Evolutionary conservation across 441 rosid genomes (phyloP), one percentile per base, ranked within the genome.

Genomic region (Erysimum pusillum): DNA sequence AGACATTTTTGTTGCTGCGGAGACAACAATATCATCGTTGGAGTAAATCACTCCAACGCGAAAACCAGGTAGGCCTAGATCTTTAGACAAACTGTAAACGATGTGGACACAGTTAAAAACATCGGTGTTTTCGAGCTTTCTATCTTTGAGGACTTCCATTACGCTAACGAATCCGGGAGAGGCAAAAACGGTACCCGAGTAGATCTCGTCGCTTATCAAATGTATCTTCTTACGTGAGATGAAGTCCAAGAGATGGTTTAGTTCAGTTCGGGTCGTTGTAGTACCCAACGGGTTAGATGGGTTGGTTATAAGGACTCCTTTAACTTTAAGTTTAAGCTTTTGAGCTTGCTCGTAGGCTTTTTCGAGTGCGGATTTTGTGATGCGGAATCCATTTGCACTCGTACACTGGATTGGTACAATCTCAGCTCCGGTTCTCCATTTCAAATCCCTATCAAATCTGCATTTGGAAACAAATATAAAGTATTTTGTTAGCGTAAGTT

Each of bases 401-500:
- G 89, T 80, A 68, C 99, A 90, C 1, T 83, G 87, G 45, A 92
- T 91, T n/a, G 99, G 97, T 39, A 91, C 94, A 52, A 94, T 92
- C 79, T 92, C 96, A 25, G 76, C 96, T 28, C 70, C 97, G 36
- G 98, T 89, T 76, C 99, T 73, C 98, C 99, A 94, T 75, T 91
- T 92, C 57, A 94, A 89, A 81, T 94, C 99, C 81, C 99, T 87
- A 79, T 94, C 99, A 56, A 94, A 94, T 80, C 99, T 94, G 92
- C 9, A 82, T 63, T 6, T 35, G 44, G 7, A 51, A 58, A 52
- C 0, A 49, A 3, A 49, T 3, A 15, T 57, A 38, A 17, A 5
- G 46, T 44, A 51, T 77, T 18, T 13, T 49, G 74, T 60, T 67
- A 73, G 78, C 74, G 77, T 73, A 73, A 73, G 45, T 20, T 78